Evolutionary conservation across 768 basidiomycete genomes (phyloP), one percentile per base, ranked within the genome.

Genomic region (Suillus paluster): DNA sequence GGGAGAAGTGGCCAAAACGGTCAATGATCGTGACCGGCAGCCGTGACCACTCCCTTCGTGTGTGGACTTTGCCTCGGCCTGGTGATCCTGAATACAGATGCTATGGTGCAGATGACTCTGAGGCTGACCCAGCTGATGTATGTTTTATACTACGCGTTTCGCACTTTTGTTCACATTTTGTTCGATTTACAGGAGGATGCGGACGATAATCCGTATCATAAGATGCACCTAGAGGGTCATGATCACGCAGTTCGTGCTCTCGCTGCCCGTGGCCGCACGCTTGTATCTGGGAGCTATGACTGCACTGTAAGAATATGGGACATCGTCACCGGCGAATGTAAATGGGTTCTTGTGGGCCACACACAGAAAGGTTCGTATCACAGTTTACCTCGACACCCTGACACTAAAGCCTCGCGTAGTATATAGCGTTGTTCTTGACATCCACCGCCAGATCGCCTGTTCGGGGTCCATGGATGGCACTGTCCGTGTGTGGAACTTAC

Each of bases 401-500:
- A 56, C 61, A 41, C 39, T 64, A 5, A 69, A 64, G 57, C 44
- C 38, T 33, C 57, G 15, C 53, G 59, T 75, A 95, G 97, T 99
- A 5, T 99, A 99, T 80, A 95, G 92, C 73, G 94, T 99, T 57
- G 95, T 96, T 12, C 84, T 96, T 44, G 97, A 99, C 72, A 83
- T 88, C 44, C 79, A 81, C 52, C 91, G 95, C 21, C 88, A 94
- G 58, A 92, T 95, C 72, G 94, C 94, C 30, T 95, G 94, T 66
- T 99, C 97, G 2, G 97, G 97, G 9, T 98, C 96, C 5, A 97
- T 98, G 96, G 97, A 99, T 74, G 92, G 94, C 50, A 96, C 94
- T 2, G 96, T 99, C 64, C 92, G 94, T 54, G 87, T 99, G 39
- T 99, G 97, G 97, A 90, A 92, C 67, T 80, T 97, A 39, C 84